A percentile compares a stretch with the other conserved stretches of the same genome.
Conservation (phyloP, 441 rosid species). For the Breynia disticha region DNA sequence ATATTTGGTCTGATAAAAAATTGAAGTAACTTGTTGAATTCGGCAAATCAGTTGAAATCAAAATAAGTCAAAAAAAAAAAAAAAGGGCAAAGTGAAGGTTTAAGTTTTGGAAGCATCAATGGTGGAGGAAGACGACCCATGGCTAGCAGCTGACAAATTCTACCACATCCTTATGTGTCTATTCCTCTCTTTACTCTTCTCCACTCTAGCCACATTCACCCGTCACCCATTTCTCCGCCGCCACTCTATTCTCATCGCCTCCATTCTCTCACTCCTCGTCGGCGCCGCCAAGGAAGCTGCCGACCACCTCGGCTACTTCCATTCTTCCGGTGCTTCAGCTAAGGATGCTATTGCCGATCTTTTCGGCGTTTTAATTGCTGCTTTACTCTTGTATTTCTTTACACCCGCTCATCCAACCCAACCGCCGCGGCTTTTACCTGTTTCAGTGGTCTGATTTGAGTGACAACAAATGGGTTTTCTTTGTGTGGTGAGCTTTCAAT, state of each 20-base stretch:
- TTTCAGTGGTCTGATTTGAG: too few species aligned
- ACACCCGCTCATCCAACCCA: too few species aligned
- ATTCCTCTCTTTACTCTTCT: constrained; percentile 57
- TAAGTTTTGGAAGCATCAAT: too few species aligned
- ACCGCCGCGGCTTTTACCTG: too few species aligned
- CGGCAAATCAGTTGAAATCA: too few species aligned
- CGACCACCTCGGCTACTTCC: constrained; percentile 68
- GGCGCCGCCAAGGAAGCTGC: constrained; percentile 89
- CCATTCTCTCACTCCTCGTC: constrained; percentile 57
- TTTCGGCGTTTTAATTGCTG: constrained; percentile 48
- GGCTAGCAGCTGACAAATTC: constrained; percentile 74
- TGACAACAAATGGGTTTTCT: too few species aligned
- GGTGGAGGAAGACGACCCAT: constrained; percentile 71
- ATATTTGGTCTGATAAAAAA: too few species aligned
- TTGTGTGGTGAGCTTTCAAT: too few species aligned
- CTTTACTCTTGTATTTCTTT: too few species aligned
- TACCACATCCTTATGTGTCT: constrained; percentile 81
- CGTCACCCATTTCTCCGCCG: constrained; percentile 46
- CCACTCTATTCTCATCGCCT: constrained; percentile 50
- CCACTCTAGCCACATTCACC: constrained; percentile 44
- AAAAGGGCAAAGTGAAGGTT: too few species aligned
- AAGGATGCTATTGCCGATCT: constrained; percentile 68
- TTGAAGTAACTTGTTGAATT: too few species aligned
- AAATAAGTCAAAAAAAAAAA: too few species aligned
- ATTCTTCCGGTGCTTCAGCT: constrained; percentile 74